Conservation (phyloP, 2,329 filamentous ascomycete genomes). For the Nemania diffusa region DNA sequence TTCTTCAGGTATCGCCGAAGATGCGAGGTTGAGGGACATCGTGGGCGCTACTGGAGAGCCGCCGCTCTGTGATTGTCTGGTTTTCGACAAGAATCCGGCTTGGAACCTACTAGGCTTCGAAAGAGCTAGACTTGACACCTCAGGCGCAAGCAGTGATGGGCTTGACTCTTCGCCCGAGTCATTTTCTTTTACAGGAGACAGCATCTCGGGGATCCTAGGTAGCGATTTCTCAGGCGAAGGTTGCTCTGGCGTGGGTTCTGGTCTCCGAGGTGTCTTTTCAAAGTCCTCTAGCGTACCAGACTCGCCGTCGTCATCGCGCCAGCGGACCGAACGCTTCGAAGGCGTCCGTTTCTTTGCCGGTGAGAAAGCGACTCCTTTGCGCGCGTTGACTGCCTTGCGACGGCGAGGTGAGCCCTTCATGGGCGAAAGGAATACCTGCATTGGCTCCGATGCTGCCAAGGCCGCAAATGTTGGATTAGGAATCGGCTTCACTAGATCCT, state of each 20-base stretch:
- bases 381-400: constrained; percentile 70
- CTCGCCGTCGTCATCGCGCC: constrained; percentile 88
- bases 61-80: constrained; percentile 53
- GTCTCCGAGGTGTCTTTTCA: constrained; percentile 85
- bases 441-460: constrained; percentile 40
- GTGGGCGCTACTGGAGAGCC: constrained; percentile 72
- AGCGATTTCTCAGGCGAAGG: constrained; percentile 62
- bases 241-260: constrained; percentile 66
- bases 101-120: constrained; percentile 82
- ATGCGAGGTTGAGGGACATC: constrained; percentile 67
- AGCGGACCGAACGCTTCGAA: constrained; percentile 81
- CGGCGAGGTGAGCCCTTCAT: constrained; percentile 83
- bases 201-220: constrained; percentile 59
- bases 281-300: constrained; percentile 89
- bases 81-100: constrained; percentile 81
- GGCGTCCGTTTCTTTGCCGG: constrained; percentile 81
- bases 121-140: constrained; percentile 51
- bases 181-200: constrained; percentile 65
- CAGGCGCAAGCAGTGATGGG: constrained; percentile 67
- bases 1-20: constrained; percentile 64
- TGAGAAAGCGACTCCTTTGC: constrained; percentile 82
- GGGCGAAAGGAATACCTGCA: constrained; percentile 66
- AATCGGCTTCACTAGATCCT: constrained; percentile 56
- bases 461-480: constrained; percentile 56
- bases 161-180: constrained; percentile 65